These are phyloP conservation scores for Epichloe amarillans DNA, from an alignment of 2,329 filamentous ascomycete genomes.

Conservation along the genomic window DNA sequence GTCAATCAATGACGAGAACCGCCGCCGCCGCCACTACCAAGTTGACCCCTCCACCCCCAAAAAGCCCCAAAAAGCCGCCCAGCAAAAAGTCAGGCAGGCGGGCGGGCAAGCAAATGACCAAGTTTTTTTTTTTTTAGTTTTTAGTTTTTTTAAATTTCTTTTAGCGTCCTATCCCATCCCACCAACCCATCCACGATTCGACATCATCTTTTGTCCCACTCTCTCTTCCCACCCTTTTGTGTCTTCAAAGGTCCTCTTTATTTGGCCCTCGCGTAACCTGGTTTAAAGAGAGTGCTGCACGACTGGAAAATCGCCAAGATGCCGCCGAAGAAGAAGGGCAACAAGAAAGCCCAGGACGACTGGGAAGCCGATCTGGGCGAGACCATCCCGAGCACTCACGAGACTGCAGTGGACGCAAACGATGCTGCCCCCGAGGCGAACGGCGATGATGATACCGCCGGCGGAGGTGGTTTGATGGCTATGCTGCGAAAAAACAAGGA, in stretches of 20 bases:
- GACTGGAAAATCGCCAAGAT: conserved; percentile 37
- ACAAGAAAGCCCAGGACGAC: conserved; percentile 74
- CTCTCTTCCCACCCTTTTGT: not conserved
- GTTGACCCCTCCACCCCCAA: too few species aligned
- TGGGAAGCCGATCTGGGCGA: conserved; percentile 93
- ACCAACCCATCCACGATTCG: not conserved
- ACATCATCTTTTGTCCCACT: not conserved
- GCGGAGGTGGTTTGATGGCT: conserved; percentile 62
- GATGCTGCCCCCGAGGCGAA: conserved; percentile 32
- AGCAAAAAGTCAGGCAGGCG: not conserved
- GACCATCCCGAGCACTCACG: conserved; percentile 44
- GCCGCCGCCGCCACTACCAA: too few species aligned
- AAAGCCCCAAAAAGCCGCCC: too few species aligned
- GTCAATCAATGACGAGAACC: too few species aligned
- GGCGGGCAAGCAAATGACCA: not conserved
- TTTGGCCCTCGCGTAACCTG: not conserved
- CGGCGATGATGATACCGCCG: conserved; percentile 38
- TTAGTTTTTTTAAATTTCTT: not conserved
- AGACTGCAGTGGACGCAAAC: conserved; percentile 31
- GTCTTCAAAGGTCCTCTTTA: not conserved
- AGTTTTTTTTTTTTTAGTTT: too few species aligned
- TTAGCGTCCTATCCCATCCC: not conserved
- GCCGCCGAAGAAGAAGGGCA: conserved; percentile 88
- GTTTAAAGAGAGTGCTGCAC: not conserved
- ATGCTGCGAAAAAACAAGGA: conserved; percentile 70